A percentile compares a stretch with the other conserved stretches of the same genome.
These are phyloP conservation scores for Aegilops tauschii DNA, from an alignment of 176 grass and related monocot species.

Conservation along the genomic window DNA sequence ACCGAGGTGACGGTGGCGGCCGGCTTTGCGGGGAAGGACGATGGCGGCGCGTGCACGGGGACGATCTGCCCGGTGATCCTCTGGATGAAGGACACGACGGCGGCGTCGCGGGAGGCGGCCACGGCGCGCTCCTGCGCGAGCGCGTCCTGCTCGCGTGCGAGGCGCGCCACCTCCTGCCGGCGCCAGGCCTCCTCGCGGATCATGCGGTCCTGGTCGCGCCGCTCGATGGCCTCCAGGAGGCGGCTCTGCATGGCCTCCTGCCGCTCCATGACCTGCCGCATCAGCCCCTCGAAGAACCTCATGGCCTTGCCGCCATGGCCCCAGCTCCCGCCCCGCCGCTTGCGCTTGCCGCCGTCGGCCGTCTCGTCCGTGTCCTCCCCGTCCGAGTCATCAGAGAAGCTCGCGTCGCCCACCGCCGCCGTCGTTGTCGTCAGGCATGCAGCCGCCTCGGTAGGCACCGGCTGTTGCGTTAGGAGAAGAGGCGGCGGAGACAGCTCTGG, in stretches of 20 bases:
- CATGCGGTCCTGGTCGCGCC: conserved; percentile 63
- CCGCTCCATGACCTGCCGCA: conserved; percentile 68
- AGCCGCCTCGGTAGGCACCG: neutral
- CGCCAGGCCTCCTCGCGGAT: conserved; percentile 75
- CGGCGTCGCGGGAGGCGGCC: conserved; percentile 54
- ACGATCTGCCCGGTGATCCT: conserved; percentile 75
- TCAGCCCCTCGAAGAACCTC: conserved; percentile 65
- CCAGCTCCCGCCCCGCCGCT: neutral
- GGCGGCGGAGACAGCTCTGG: conserved; percentile 3
- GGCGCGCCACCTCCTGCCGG: conserved; percentile 59
- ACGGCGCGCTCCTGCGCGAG: conserved; percentile 58
- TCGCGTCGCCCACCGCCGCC: conserved; percentile 11
- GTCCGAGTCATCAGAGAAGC: conserved; percentile 47
- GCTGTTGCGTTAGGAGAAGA: neutral
- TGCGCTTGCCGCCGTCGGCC: conserved; percentile 53
- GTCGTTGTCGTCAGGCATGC: conserved; percentile 2
- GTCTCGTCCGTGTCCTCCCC: conserved; percentile 53
- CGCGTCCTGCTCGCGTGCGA: conserved; percentile 64
- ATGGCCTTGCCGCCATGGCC: conserved; percentile 31
- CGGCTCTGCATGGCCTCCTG: conserved; percentile 70
- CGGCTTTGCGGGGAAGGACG: neutral
- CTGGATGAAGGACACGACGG: conserved; percentile 80
- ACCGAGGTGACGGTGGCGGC: conserved; percentile 7
- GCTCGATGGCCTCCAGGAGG: conserved; percentile 60
- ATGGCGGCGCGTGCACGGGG: conserved; percentile 33